Percentiles rank a stretch among this genome's conserved stretches.
Evolutionary conservation across 139 green algal species (phyloP).

Genomic region (Auxenochlorella pyrenoidosa): DNA sequence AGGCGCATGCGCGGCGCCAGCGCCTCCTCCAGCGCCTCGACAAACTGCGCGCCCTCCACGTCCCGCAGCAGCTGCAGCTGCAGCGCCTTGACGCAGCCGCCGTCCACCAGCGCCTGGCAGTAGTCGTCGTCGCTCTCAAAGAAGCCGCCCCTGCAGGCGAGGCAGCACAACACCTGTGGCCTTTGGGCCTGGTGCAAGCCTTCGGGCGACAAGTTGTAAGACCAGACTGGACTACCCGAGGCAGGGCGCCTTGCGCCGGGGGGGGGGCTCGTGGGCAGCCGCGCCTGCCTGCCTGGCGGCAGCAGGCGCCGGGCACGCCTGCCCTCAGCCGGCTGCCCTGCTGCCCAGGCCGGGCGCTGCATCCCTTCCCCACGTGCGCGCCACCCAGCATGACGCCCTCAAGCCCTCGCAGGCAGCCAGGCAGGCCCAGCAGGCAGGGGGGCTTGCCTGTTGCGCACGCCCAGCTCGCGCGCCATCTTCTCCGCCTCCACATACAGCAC

Average conservation of each 20-base stretch:
- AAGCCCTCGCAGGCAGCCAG: no score
- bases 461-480: slow-evolving; percentile 78
- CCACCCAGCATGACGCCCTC: slow-evolving; percentile 52
- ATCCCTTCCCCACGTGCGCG: background rate
- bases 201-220: background rate
- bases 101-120: slow-evolving; percentile 72
- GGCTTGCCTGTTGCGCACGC: slow-evolving; percentile 60
- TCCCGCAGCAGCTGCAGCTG: slow-evolving; percentile 70
- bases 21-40: slow-evolving; percentile 75
- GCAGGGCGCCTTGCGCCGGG: no score
- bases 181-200: no score
- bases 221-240: no score
- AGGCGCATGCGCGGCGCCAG: slow-evolving; percentile 76
- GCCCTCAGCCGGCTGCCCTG: background rate
- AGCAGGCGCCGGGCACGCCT: no score
- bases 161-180: no score
- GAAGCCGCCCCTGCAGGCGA: slow-evolving; percentile 47
- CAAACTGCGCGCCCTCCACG: slow-evolving; percentile 76
- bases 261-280: no score
- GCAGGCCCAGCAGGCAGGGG: background rate
- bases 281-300: no score
- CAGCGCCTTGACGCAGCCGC: slow-evolving; percentile 79
- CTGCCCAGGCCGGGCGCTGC: background rate
- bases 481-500: slow-evolving; percentile 82
- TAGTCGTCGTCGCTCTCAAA: slow-evolving; percentile 76